Base-by-base conservation (phyloP, 2,329 filamentous ascomycete species). In the Fusarium nanum region DNA sequence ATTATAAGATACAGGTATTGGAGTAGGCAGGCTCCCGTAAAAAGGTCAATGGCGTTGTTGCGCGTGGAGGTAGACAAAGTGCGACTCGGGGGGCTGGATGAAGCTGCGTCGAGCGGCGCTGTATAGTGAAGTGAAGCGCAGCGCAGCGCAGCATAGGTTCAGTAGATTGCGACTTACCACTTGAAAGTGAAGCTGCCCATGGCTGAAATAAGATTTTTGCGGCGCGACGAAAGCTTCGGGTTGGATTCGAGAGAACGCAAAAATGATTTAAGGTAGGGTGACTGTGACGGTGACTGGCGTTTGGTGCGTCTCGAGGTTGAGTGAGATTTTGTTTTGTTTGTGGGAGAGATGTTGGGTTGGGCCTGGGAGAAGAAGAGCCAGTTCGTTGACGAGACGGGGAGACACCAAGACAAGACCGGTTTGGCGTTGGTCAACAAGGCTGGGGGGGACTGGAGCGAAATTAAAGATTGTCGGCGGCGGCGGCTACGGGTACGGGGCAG, bases 141-240 rank as follows among this genome's bases (percentile, higher is more conserved):
- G 37, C 32, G 28, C 34, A 47, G 25, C 23, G 42, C 28, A 20
- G 20, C 30, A 53, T 32, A 23, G 23, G 10, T 32, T 14, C 30
- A 16, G 14, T 27, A 42, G 57, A 65, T 58, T 67, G 59, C 40
- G 42, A 79, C 89, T 82, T 82, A 92, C 90, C 90, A 92, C 80
- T 86, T 89, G 83, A 92, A 92, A 53, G 88, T 88, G 78, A 88
- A 91, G 82, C 83, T 90, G 76, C 88, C 89, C 88, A 91, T 91
- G 72, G 76, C 82, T 76, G 71, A 63, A 73, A 73, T 72, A 56
- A 56, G 53, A 62, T 56, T 67, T 61, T 64, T 57, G 60, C 60
- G 62, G 54, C 67, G 50, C 57, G 64, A 55, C 40, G 53, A 55
- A 58, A 59, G 57, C 30, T 65, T 71, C 60, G 57, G 49, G 37